A percentile compares a stretch with the other conserved stretches of the same genome.
These are phyloP conservation scores for Xylona heveae DNA, from an alignment of 495 filamentous ascomycete species.

Conservation along the genomic window DNA sequence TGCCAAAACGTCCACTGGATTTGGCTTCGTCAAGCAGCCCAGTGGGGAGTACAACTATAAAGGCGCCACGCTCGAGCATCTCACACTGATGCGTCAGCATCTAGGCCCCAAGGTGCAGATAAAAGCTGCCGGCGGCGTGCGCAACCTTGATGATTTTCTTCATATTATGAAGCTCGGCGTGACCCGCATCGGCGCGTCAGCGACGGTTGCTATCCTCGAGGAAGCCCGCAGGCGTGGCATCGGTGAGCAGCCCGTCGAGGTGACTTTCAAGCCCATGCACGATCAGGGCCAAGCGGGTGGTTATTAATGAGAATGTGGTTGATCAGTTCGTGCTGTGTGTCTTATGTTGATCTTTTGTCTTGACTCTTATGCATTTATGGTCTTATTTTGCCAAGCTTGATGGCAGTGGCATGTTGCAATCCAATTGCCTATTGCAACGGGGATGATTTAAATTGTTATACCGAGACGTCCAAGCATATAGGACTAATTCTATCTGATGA, in stretches of 20 bases:
- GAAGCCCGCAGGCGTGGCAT: constrained; percentile 31
- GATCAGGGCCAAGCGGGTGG: neutral
- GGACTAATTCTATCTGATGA: no score
- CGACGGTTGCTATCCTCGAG: constrained; percentile 29
- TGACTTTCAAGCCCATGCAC: no score
- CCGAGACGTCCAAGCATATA: no score
- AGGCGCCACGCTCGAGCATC: constrained; percentile 24
- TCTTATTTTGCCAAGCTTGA: no score
- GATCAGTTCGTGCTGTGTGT: no score
- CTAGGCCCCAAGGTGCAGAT: constrained; percentile 23
- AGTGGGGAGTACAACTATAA: constrained; percentile 26
- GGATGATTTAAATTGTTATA: no score
- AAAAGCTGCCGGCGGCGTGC: constrained; percentile 34
- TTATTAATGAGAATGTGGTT: no score
- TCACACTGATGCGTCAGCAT: constrained; percentile 30
- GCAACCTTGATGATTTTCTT: constrained; percentile 23
- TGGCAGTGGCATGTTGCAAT: no score
- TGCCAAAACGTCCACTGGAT: constrained; percentile 35
- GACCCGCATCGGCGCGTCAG: constrained; percentile 28
- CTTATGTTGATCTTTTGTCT: no score
- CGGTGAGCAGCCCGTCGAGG: constrained; percentile 13
- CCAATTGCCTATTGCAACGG: no score
- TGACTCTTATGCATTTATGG: no score
- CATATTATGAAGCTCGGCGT: constrained; percentile 19
- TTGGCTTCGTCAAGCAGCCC: constrained; percentile 31